Conservation (phyloP, 2,329 filamentous ascomycete genomes). For the Diaporthe vaccinii region DNA sequence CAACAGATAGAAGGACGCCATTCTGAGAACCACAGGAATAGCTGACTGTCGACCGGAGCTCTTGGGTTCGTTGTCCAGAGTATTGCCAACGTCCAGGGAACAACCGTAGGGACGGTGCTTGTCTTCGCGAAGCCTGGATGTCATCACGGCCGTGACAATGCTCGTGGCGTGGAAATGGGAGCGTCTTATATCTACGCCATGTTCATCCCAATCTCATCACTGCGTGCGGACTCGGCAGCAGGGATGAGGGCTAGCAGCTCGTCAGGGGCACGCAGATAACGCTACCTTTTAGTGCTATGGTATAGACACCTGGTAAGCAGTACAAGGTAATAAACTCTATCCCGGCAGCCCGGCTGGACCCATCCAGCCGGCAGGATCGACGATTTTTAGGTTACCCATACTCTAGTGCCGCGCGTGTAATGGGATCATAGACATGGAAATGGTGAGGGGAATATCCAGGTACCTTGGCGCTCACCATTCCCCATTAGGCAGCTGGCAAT, state of each 20-base stretch:
- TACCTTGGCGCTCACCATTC: neutral
- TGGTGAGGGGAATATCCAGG: slow-evolving; percentile 22
- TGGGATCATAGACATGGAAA: slow-evolving; percentile 27
- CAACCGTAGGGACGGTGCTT: neutral
- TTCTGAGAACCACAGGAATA: neutral
- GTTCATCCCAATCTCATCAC: neutral
- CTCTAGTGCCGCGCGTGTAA: slow-evolving; percentile 8
- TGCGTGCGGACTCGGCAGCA: neutral
- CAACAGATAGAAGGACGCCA: slow-evolving; percentile 6
- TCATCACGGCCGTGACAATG: neutral
- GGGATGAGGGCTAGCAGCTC: neutral
- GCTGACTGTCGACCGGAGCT: neutral
- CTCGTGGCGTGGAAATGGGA: neutral
- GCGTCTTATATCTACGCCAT: neutral
- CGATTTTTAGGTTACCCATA: neutral
- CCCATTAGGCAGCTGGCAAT: slow-evolving; percentile 21
- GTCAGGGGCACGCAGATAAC: slow-evolving; percentile 11
- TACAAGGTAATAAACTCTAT: neutral
- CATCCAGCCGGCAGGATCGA: slow-evolving; percentile 6
- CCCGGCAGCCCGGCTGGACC: slow-evolving; percentile 17
- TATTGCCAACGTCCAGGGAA: neutral
- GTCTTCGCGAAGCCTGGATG: neutral
- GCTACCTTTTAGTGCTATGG: slow-evolving; percentile 4
- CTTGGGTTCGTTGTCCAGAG: neutral
- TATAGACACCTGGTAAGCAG: neutral